These are phyloP conservation scores for Magnolia officinalis DNA, from an alignment of 164 flowering plant genomes.

Conservation along the genomic window DNA sequence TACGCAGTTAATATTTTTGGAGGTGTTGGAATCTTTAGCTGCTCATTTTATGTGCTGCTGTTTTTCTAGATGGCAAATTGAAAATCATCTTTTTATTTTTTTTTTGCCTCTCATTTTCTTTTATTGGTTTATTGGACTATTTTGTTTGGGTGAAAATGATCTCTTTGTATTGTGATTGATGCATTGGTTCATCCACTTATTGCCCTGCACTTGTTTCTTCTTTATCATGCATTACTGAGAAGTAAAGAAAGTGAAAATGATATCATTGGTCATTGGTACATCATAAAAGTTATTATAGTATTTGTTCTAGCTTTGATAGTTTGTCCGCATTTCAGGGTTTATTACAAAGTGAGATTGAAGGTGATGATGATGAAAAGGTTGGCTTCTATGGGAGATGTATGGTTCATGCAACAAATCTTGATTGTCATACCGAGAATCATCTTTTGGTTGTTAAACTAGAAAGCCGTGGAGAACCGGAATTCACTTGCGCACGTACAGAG, in stretches of 20 bases:
- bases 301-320: background rate
- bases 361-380: slow-evolving; percentile 47
- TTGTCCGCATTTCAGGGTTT: slow-evolving; percentile 38
- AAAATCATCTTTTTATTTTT: no score
- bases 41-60: no score
- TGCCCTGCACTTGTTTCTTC: background rate
- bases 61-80: no score
- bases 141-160: no score
- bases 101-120: no score
- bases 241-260: background rate
- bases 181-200: background rate
- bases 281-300: background rate
- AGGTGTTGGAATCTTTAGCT: no score
- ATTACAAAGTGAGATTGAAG: slow-evolving; percentile 67
- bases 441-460: slow-evolving; percentile 10
- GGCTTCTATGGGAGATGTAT: slow-evolving; percentile 60
- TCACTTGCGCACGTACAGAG: slow-evolving; percentile 64
- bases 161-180: no score
- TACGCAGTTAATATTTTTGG: no score
- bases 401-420: slow-evolving; percentile 37
- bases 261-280: background rate
- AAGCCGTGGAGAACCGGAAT: slow-evolving; percentile 19
- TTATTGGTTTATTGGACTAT: no score
- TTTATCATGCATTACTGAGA: background rate
- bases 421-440: slow-evolving; percentile 17